These are phyloP conservation scores for Noccaea bulbosa DNA, from an alignment of 345 rosid genomes.

Conservation along the genomic window DNA sequence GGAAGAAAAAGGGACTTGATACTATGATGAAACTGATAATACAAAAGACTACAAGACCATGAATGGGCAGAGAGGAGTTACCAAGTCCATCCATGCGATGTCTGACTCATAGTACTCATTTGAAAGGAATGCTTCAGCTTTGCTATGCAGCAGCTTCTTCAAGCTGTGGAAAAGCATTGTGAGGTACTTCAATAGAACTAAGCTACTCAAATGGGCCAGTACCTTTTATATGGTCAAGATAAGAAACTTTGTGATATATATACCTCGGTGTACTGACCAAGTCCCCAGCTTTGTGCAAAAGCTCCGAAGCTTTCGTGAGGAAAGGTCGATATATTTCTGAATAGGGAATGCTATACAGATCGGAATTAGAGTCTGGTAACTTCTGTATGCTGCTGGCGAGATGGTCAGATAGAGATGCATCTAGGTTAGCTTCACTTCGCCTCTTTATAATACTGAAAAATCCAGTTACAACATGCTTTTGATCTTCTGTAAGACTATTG, in stretches of 20 bases:
- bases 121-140: slow-evolving; percentile 89
- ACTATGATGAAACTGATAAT: slow-evolving; percentile 1
- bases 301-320: slow-evolving; percentile 67
- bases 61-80: slow-evolving; percentile 37
- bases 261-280: slow-evolving; percentile 75
- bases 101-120: slow-evolving; percentile 90
- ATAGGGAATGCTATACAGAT: slow-evolving; percentile 68
- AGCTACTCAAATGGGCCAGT: background rate
- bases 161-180: slow-evolving; percentile 58
- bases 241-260: slow-evolving; percentile 16
- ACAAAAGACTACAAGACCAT: background rate
- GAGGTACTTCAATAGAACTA: slow-evolving; percentile 30
- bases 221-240: background rate
- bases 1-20: slow-evolving; percentile 1
- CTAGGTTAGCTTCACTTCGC: slow-evolving; percentile 57
- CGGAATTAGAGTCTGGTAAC: slow-evolving; percentile 46
- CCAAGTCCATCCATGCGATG: slow-evolving; percentile 99
- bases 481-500: slow-evolving; percentile 54
- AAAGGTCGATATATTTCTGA: slow-evolving; percentile 66
- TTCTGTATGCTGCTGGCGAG: slow-evolving; percentile 40
- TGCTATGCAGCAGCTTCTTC: slow-evolving; percentile 83
- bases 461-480: slow-evolving; percentile 63
- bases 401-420: slow-evolving; percentile 45
- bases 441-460: slow-evolving; percentile 84
- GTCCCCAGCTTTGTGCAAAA: slow-evolving; percentile 86